A percentile compares a stretch with the other conserved stretches of the same genome.
Evolutionary conservation across 768 basidiomycete genomes (phyloP).

Genomic region (Termitomyces sp.): DNA sequence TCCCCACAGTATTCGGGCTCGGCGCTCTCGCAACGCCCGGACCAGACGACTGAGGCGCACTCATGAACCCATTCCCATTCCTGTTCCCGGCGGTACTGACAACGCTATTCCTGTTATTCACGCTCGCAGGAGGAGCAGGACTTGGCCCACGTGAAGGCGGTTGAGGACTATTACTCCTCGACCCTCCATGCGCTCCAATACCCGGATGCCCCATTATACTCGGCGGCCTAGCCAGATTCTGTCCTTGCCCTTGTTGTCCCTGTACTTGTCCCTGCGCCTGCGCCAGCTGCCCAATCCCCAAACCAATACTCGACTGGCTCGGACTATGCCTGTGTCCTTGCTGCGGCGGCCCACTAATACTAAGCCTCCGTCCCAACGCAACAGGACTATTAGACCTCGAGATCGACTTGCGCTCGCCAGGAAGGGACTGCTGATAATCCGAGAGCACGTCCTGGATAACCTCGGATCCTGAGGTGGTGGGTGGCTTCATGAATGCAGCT

Average conservation of each 20-base stretch:
- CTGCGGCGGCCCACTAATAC: conserved; percentile 17
- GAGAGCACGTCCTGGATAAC: conserved; percentile 71
- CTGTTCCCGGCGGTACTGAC: background rate
- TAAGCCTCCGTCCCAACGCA: conserved; percentile 30
- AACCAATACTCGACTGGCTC: conserved; percentile 7
- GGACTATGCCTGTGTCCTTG: conserved; percentile 12
- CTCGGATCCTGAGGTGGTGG: conserved; percentile 44
- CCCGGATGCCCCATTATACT: conserved; percentile 75
- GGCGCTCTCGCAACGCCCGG: conserved; percentile 49
- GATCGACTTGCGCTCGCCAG: conserved; percentile 72
- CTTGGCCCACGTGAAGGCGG: conserved; percentile 57
- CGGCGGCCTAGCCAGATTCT: conserved; percentile 47
- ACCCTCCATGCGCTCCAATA: conserved; percentile 70
- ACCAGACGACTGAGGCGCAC: conserved; percentile 31
- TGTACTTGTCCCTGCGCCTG: conserved; percentile 13
- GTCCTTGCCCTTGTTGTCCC: conserved; percentile 36
- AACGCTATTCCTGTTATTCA: conserved; percentile 17
- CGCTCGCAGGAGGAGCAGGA: conserved; percentile 38
- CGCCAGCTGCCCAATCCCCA: background rate
- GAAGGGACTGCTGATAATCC: conserved; percentile 82
- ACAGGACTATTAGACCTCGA: conserved; percentile 48
- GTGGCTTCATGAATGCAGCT: conserved; percentile 70
- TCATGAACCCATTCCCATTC: conserved; percentile 35
- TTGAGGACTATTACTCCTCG: conserved; percentile 61
- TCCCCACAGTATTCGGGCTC: conserved; percentile 80